Conservation (phyloP, 2,329 filamentous ascomycete genomes). For the Ophiostoma sp. region DNA sequence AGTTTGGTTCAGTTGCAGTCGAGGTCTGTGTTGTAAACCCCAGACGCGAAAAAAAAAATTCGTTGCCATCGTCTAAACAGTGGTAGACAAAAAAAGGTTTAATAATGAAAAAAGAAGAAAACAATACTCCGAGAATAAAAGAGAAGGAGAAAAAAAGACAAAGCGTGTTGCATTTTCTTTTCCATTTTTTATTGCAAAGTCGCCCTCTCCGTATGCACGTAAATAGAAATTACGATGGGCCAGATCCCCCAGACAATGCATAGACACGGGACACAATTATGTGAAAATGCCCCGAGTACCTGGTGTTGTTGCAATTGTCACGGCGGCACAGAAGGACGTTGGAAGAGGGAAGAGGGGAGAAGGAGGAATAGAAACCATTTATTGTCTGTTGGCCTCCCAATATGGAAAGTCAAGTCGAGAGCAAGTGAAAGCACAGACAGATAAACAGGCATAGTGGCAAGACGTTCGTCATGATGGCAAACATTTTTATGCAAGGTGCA, state of each 20-base stretch:
- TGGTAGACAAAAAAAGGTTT: background rate
- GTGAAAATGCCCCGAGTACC: background rate
- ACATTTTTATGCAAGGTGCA: background rate
- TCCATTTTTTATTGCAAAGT: background rate
- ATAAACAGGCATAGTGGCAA: background rate
- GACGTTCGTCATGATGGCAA: background rate
- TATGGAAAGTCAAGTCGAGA: background rate
- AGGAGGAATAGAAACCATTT: background rate
- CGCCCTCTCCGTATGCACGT: background rate
- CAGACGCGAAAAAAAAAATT: background rate
- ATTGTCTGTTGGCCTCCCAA: background rate
- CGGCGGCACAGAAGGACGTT: background rate
- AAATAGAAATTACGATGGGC: conserved; percentile 7
- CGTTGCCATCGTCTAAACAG: background rate
- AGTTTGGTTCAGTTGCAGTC: background rate
- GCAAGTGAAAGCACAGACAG: background rate
- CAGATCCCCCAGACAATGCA: conserved; percentile 8
- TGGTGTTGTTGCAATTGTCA: conserved; percentile 20
- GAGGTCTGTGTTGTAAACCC: background rate
- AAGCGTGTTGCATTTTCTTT: background rate
- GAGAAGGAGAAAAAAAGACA: background rate
- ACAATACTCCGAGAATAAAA: background rate
- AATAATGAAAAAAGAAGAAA: background rate
- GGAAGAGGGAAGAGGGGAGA: background rate
- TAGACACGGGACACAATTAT: background rate